A percentile compares a stretch with the other conserved stretches of the same genome.
Evolutionary conservation across 2,329 filamentous ascomycete genomes (phyloP).

Genomic region (Pestalotiopsis fici): DNA sequence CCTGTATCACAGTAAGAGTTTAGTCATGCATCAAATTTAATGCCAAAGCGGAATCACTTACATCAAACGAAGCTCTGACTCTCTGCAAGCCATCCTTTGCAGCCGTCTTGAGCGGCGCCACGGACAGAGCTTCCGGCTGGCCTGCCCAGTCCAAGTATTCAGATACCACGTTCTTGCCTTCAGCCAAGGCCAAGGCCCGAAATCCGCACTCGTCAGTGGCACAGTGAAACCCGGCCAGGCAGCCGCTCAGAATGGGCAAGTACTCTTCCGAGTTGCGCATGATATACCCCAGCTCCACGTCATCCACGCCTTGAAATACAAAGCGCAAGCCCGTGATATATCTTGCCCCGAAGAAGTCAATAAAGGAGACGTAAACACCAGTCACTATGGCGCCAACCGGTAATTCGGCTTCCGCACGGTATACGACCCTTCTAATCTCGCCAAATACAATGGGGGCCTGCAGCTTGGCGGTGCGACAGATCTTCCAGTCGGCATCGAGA

Average conservation of each 20-base stretch:
- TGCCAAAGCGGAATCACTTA: slow-evolving; percentile 12
- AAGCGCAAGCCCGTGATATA: slow-evolving; percentile 24
- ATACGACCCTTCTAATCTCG: slow-evolving; percentile 12
- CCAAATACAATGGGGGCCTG: slow-evolving; percentile 14
- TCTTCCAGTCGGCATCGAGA: slow-evolving; percentile 12
- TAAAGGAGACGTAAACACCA: slow-evolving; percentile 19
- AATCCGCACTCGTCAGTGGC: slow-evolving; percentile 21
- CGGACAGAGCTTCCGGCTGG: slow-evolving; percentile 9
- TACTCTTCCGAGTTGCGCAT: slow-evolving; percentile 14
- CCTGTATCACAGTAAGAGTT: background rate
- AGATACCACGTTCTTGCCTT: slow-evolving; percentile 13
- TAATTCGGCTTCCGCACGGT: slow-evolving; percentile 17
- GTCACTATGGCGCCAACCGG: slow-evolving; percentile 12
- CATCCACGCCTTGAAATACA: slow-evolving; percentile 11
- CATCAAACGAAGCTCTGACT: slow-evolving; percentile 23
- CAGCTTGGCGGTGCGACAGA: slow-evolving; percentile 12
- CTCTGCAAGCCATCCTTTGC: slow-evolving; percentile 9
- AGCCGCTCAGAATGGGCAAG: slow-evolving; percentile 13
- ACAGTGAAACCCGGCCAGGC: slow-evolving; percentile 20
- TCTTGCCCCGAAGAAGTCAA: slow-evolving; percentile 19
- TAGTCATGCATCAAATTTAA: background rate
- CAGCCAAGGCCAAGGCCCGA: slow-evolving; percentile 19
- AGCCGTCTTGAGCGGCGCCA: slow-evolving; percentile 11
- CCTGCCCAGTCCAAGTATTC: slow-evolving; percentile 22
- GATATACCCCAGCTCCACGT: slow-evolving; percentile 23